These are phyloP conservation scores for Penicillium manginii DNA, from an alignment of 495 filamentous ascomycete genomes.

Conservation along the genomic window DNA sequence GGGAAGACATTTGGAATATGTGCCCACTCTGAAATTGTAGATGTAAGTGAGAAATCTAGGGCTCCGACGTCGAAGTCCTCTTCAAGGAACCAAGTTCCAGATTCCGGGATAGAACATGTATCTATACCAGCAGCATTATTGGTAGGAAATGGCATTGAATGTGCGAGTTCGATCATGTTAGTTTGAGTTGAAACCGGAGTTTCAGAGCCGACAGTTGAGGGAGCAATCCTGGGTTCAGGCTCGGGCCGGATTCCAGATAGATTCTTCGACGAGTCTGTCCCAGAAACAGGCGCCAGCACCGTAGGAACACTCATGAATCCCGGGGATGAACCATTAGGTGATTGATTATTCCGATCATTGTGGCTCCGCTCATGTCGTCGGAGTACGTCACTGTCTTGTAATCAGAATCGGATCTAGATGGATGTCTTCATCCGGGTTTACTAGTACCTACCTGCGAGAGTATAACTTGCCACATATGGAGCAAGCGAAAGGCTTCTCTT, in stretches of 20 bases:
- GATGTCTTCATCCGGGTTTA: neutral
- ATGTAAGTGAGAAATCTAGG: conserved; percentile 28
- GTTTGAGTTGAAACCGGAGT: neutral
- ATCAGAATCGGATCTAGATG: neutral
- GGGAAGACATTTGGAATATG: conserved; percentile 17
- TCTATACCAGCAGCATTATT: neutral
- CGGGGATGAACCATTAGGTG: neutral
- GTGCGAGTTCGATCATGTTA: neutral
- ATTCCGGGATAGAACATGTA: conserved; percentile 10
- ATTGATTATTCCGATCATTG: neutral
- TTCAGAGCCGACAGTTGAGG: neutral
- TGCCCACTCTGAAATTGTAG: conserved; percentile 31
- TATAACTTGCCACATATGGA: conserved; percentile 33
- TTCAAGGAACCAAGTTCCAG: conserved; percentile 28
- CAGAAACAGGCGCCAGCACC: neutral
- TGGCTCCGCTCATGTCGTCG: conserved; percentile 30
- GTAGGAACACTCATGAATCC: neutral
- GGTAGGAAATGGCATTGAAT: neutral
- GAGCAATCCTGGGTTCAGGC: neutral
- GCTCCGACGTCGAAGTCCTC: conserved; percentile 32
- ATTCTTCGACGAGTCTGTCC: neutral
- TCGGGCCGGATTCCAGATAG: neutral
- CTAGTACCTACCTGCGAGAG: conserved; percentile 30
- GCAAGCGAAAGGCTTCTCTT: conserved; percentile 38
- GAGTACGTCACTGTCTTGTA: conserved; percentile 27